Conservation (phyloP, 2,329 filamentous ascomycete species). For the Rhexocercosporidium sp. region DNA sequence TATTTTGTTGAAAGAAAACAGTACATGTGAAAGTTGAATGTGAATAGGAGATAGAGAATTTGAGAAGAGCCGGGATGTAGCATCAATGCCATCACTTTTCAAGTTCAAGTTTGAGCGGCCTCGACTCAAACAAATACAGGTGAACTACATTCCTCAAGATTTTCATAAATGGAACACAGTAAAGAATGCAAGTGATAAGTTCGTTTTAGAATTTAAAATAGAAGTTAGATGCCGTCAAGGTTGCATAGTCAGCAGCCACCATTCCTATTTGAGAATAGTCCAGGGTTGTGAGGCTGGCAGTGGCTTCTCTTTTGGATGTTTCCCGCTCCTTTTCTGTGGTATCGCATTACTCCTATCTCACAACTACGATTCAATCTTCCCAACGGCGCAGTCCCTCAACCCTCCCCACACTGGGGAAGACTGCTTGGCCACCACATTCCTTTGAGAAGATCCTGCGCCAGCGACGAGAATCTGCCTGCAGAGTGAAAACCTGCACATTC, state of each 20-base stretch:
- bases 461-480: conserved; percentile 12
- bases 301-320: not conserved
- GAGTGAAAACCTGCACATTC: conserved; percentile 31
- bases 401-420: conserved; percentile 25
- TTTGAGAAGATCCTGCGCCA: not conserved
- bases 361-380: conserved; percentile 37
- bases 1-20: too few relatives aligned
- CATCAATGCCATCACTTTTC: not conserved
- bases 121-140: not conserved
- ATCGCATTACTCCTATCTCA: conserved; percentile 10
- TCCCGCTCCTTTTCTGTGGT: conserved; percentile 12
- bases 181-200: not conserved
- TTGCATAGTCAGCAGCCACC: not conserved
- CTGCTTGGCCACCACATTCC: conserved; percentile 13
- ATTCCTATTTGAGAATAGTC: conserved; percentile 1
- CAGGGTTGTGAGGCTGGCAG: conserved; percentile 6
- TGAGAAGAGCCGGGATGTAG: not conserved
- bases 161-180: not conserved
- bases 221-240: not conserved
- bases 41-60: not conserved
- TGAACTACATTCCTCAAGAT: not conserved
- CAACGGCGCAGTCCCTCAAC: conserved; percentile 49
- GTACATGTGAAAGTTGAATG: too few relatives aligned
- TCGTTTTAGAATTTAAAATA: not conserved
- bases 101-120: too few relatives aligned